Evolutionary conservation across 257 asterid genomes (phyloP).

Genomic region (Thymus mandschuricus): DNA sequence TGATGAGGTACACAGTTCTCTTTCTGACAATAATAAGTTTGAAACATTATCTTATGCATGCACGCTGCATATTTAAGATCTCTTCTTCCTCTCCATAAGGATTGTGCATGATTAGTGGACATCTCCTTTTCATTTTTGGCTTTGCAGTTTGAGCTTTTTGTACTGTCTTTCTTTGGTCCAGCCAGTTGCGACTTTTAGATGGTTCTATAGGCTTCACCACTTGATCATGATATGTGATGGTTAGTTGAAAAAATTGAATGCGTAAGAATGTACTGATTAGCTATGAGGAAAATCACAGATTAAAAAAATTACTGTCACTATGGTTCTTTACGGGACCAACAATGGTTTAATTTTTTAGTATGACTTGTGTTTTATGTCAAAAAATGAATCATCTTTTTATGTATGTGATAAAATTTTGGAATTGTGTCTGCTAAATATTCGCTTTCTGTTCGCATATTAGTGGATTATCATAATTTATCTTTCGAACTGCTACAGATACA

Average conservation of each 20-base stretch:
- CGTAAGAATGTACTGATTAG: neutral
- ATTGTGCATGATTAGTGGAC: neutral
- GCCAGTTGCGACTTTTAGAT: neutral
- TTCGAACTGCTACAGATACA: slow-evolving; percentile 61
- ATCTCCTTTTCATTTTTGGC: slow-evolving; percentile 13
- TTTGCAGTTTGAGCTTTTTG: neutral
- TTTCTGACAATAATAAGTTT: slow-evolving; percentile 19
- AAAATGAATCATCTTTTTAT: slow-evolving; percentile 5
- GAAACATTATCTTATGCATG: neutral
- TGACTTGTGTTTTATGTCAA: slow-evolving; percentile 4
- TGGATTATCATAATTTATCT: slow-evolving; percentile 17
- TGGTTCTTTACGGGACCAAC: neutral
- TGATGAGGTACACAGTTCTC: slow-evolving; percentile 58
- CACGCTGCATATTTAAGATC: neutral
- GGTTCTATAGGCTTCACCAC: slow-evolving; percentile 16
- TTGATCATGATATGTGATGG: neutral
- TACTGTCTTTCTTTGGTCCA: slow-evolving; percentile 10
- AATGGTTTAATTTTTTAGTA: neutral
- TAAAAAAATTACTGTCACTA: neutral
- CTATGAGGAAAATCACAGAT: neutral
- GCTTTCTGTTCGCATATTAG: slow-evolving; percentile 17
- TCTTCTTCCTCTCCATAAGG: slow-evolving; percentile 8
- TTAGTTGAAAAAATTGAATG: slow-evolving; percentile 14
- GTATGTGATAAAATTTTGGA: slow-evolving; percentile 8
- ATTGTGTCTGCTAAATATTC: neutral